A percentile compares a stretch with the other conserved stretches of the same genome.
phyloP scores from a whole-genome alignment of 495 filamentous ascomycete species.

The Penicillium daleae region DNA sequence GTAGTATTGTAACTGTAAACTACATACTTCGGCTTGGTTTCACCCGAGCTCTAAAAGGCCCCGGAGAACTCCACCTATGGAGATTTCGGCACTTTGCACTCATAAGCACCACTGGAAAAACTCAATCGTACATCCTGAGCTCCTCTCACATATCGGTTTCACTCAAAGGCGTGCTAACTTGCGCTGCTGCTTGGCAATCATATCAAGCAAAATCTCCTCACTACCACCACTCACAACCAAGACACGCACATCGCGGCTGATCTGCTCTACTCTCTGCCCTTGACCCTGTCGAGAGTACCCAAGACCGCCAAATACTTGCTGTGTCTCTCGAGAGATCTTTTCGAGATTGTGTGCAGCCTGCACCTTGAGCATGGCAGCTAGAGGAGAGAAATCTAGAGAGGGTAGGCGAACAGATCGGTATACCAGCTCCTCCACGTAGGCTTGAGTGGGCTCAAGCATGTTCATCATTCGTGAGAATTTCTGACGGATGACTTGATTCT shows the following conservation, averaged over 20 bases:
- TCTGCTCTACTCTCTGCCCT: slow-evolving; percentile 20
- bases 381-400: slow-evolving; percentile 13
- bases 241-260: slow-evolving; percentile 23
- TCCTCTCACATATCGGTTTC: too few species aligned
- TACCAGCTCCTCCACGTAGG: slow-evolving; percentile 20
- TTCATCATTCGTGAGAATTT: slow-evolving; percentile 20
- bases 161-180: slow-evolving; percentile 14
- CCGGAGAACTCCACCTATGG: background rate
- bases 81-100: background rate
- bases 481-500: slow-evolving; percentile 20
- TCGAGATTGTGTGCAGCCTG: slow-evolving; percentile 26
- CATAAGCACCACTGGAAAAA: too few species aligned
- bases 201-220: slow-evolving; percentile 23
- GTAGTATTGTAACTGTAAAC: background rate
- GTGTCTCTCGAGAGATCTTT: slow-evolving; percentile 23
- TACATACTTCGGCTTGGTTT: background rate
- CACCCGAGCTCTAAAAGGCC: background rate
- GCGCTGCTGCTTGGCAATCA: slow-evolving; percentile 25
- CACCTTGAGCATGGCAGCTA: slow-evolving; percentile 24
- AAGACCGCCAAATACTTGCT: slow-evolving; percentile 26
- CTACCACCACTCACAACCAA: slow-evolving; percentile 22
- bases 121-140: too few species aligned
- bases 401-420: slow-evolving; percentile 18
- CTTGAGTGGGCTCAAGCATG: slow-evolving; percentile 19
- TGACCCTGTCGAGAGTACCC: slow-evolving; percentile 21